Base-by-base conservation (phyloP, 2,329 filamentous ascomycete genomes). In the Pochonia chlamydosporia region DNA sequence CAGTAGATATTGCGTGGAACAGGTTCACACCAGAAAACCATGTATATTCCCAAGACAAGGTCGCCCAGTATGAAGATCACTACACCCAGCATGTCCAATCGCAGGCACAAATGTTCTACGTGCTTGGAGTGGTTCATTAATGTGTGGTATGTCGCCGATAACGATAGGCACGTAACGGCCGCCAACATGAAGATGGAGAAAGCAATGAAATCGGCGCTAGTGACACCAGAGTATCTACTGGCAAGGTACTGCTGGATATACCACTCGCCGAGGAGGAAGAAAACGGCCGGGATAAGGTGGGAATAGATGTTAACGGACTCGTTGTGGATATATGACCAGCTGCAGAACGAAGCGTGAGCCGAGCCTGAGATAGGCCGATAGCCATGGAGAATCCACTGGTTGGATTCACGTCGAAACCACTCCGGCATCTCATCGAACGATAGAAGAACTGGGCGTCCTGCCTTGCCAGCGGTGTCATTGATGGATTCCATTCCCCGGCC, bases 341-440 rank as follows among this genome's bases (percentile, higher is more conserved):
- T 74, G 23, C 54, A 44, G 43, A 74, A 54, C 46, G 63, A 75
- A 10, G 49, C 50, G 2, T 40, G 47, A 21, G 51, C 54, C 1
- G 71, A 74, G 44, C 61, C 55, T 3, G 63, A 67, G 23, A 66
- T 61, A 4, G 67, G 68, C n/a, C 72, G 67, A 51, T 76, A 75
- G 21, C 51, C 52, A 21, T 50, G 44, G 41, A 52, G 49, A 49
- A 56, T 48, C 41, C 46, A 53, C 42, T 47, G 44, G 44, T 57
- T 53, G 43, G 42, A 44, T 21, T 50, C 49, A 21, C 44, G 47
- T 39, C 42, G 51, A 35, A 52, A 56, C 57, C 57, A 59, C 47
- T 54, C 45, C 31, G 53, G 56, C 48, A 57, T 52, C 47, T 57
- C 45, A 43, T 53, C 36, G 40, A 55, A 52, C 26, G 50, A 53